Base-by-base conservation (phyloP, 306 rosid genomes). In the Hippophae tibetana region DNA sequence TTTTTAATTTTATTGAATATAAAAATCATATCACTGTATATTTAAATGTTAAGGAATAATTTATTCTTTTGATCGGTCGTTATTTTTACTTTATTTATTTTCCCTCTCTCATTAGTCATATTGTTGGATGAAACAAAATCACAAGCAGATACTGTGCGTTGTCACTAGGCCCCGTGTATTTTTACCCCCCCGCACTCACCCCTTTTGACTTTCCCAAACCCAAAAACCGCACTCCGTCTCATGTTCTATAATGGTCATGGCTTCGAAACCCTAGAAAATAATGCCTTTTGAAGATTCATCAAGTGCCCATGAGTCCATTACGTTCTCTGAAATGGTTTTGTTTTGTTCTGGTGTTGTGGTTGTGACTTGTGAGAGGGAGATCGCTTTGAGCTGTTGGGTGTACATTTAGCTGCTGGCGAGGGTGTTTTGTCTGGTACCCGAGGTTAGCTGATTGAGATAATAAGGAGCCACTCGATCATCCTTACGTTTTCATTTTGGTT, bases 291-390 rank as follows among this genome's bases (percentile, higher is more conserved):
- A 63, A 56, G 73, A 51, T 73, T 70, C 47, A 75, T 50, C 47
- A 63, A 50, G 53, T 25, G 13, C 54, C 47, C 45, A 71, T 31
- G 38, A 31, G 38, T 31, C 48, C 68, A 70, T 74, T 83, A 65
- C 57, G 87, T 79, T 84, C 80, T 64, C 57, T 60, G 74, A 52
- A 27, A 52, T 70, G 63, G 65, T 31, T 58, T 57, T 72, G 73
- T 72, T 69, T 31, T 61, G 46, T 62, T 57, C 72, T 71, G 57
- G 43, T 57, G 57, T 74, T 70, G 27, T 67, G 59, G 63, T 54
- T 40, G 63, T 31, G 38, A 31, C 38, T 31, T 31, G 38, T 65
- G 18, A 63, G 43, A 13, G 41, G 49, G 72, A 68, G 80, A 78
- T 75, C 71, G 72, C 62, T 12, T 9, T 8, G 42, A 26, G 42